phyloP scores from a whole-genome alignment of 441 rosid species.

The Eruca vesicaria region DNA sequence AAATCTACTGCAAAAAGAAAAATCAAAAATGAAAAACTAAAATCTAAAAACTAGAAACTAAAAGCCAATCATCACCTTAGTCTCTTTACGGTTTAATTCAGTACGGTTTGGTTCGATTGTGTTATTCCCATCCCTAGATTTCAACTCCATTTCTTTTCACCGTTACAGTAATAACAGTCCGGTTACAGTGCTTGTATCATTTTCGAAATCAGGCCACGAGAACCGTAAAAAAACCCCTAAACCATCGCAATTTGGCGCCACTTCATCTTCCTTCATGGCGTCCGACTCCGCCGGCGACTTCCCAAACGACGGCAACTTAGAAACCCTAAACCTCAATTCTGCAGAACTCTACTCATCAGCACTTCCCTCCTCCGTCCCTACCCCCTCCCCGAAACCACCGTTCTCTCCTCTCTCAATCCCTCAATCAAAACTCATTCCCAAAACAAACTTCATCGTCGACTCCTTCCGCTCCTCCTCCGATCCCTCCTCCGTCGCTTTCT shows the following conservation, averaged over 20 bases:
- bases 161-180: neutral
- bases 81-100: too few species aligned
- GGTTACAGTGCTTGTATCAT: neutral
- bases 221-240: neutral
- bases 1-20: too few species aligned
- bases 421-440: slow-evolving; percentile 63
- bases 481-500: slow-evolving; percentile 46
- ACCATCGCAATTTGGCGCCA: slow-evolving; percentile 19
- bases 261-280: slow-evolving; percentile 12
- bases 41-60: too few species aligned
- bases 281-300: neutral
- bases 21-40: too few species aligned
- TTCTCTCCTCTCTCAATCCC: slow-evolving; percentile 43
- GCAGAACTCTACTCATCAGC: slow-evolving; percentile 50
- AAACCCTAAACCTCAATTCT: slow-evolving; percentile 52
- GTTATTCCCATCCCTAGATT: too few species aligned
- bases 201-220: neutral
- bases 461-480: slow-evolving; percentile 58
- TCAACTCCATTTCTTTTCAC: neutral
- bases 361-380: slow-evolving; percentile 23
- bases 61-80: too few species aligned
- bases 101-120: neutral
- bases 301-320: neutral
- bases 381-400: slow-evolving; percentile 24
- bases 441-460: slow-evolving; percentile 76